These are phyloP conservation scores for Xylaria telfairii DNA, from an alignment of 495 filamentous ascomycete species.

Conservation along the genomic window DNA sequence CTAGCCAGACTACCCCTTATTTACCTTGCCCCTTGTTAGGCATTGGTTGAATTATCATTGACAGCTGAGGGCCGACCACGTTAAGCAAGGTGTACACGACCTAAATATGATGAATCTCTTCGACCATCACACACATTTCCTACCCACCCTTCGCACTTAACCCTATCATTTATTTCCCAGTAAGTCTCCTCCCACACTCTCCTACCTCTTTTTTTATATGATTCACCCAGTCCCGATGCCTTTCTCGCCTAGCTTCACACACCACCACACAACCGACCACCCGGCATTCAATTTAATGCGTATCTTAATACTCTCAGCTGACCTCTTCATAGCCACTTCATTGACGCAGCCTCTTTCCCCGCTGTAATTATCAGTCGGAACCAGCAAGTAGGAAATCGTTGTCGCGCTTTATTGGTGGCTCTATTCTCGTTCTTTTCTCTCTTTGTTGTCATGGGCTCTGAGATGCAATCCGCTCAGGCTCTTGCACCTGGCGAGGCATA, in stretches of 20 bases:
- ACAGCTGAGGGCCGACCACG: background rate
- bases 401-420: background rate
- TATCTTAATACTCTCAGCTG: background rate
- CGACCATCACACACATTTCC: background rate
- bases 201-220: background rate
- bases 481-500: background rate
- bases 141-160: background rate
- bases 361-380: background rate
- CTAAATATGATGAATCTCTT: constrained; percentile 21
- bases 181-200: background rate
- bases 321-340: constrained; percentile 1
- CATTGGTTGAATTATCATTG: background rate
- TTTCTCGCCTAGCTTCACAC: background rate
- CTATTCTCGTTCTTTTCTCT: background rate
- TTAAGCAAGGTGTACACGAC: background rate
- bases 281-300: background rate
- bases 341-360: background rate
- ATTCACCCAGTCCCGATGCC: background rate
- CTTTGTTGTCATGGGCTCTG: constrained; percentile 4
- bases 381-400: background rate
- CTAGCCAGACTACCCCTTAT: background rate
- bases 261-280: background rate
- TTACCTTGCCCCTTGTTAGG: background rate
- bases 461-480: background rate
- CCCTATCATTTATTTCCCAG: background rate